Evolutionary conservation across 2,329 filamentous ascomycete genomes (phyloP).

Genomic region (Xylaria arbuscula): DNA sequence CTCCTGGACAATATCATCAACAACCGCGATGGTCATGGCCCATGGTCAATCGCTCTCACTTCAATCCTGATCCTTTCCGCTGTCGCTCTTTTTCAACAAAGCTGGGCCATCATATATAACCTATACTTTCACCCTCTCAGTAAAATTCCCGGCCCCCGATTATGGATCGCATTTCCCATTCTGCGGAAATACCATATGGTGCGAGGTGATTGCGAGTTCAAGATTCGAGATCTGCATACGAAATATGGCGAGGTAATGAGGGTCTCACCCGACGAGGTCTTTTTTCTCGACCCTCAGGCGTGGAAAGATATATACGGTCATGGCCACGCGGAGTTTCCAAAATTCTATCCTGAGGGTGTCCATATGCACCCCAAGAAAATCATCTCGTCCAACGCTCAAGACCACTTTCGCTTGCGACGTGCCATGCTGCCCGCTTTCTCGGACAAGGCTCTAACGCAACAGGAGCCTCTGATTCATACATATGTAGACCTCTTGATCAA

Average conservation of each 20-base stretch:
- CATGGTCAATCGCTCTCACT: neutral
- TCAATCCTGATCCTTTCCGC: neutral
- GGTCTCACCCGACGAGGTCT: conserved; percentile 51
- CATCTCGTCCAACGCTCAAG: conserved; percentile 39
- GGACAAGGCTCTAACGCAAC: conserved; percentile 49
- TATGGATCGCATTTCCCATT: conserved; percentile 44
- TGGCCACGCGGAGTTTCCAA: conserved; percentile 40
- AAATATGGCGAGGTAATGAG: conserved; percentile 52
- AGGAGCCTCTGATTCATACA: conserved; percentile 49
- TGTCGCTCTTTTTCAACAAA: conserved; percentile 1
- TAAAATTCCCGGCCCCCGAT: conserved; percentile 41
- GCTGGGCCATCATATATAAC: conserved; percentile 39
- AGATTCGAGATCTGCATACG: conserved; percentile 39
- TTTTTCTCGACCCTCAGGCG: conserved; percentile 51
- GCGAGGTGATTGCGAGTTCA: conserved; percentile 36
- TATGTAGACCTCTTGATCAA: conserved; percentile 50
- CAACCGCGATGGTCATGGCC: neutral
- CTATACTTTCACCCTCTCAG: conserved; percentile 48
- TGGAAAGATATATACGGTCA: conserved; percentile 55
- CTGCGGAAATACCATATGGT: conserved; percentile 36
- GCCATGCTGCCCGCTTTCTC: conserved; percentile 63
- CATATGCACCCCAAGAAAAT: conserved; percentile 44
- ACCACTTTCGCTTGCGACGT: conserved; percentile 61
- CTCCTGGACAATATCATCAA: conserved; percentile 3
- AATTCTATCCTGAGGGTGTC: conserved; percentile 42